phyloP scores from a whole-genome alignment of 2,329 filamentous ascomycete genomes.

The Aspergillus texensis region DNA sequence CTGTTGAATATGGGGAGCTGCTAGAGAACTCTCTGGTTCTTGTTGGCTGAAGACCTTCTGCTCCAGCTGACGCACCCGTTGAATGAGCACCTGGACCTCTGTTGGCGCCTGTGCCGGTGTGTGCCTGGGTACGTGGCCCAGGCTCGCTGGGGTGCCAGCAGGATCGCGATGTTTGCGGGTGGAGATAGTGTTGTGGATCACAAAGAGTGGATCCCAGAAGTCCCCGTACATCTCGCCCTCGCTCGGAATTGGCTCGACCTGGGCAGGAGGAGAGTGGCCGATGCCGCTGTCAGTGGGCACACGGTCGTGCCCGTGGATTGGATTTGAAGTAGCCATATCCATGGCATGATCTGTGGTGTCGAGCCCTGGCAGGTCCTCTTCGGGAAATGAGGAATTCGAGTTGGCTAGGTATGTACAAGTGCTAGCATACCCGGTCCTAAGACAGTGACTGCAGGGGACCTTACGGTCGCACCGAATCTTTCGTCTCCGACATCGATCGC shows the following conservation, averaged over 20 bases:
- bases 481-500: background rate
- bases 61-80: background rate
- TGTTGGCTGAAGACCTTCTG: background rate
- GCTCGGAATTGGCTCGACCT: background rate
- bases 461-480: background rate
- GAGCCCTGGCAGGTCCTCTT: background rate
- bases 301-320: background rate
- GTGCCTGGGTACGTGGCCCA: background rate
- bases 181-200: background rate
- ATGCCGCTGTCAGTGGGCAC: background rate
- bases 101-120: background rate
- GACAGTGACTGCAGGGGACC: background rate
- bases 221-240: background rate
- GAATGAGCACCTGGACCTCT: background rate
- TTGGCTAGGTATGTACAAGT: background rate
- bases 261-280: background rate
- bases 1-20: background rate
- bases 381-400: background rate
- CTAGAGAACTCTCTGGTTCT: background rate
- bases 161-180: background rate
- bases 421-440: background rate
- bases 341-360: background rate
- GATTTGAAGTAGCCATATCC: background rate
- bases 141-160: background rate
- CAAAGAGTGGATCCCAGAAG: background rate